phyloP scores from a whole-genome alignment of 2,329 filamentous ascomycete species.

The Pezicula neosporulosa region DNA sequence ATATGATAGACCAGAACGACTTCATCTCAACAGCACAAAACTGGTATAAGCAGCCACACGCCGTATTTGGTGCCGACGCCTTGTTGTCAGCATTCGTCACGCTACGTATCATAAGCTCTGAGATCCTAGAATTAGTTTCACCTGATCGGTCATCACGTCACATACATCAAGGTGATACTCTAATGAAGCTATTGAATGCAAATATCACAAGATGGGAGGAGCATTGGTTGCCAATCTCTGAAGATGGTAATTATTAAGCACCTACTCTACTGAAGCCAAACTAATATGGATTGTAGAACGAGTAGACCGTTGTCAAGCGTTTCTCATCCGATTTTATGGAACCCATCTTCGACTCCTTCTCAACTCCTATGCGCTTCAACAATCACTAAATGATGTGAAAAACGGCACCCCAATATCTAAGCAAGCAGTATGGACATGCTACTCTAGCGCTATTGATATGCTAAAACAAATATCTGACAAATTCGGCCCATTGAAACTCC shows the following conservation, averaged over 20 bases:
- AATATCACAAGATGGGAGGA: conserved; percentile 14
- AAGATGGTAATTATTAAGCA: conserved; percentile 17
- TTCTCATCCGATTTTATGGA: conserved; percentile 36
- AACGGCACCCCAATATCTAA: conserved; percentile 23
- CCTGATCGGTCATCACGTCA: conserved; percentile 1
- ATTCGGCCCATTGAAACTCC: conserved; percentile 22
- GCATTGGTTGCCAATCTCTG: conserved; percentile 12
- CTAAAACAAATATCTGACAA: conserved; percentile 27
- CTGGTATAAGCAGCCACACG: conserved; percentile 31
- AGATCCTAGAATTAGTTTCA: conserved; percentile 24
- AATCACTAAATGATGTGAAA: conserved; percentile 21
- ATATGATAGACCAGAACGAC: conserved; percentile 36
- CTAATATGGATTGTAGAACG: neutral
- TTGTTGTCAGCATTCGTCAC: conserved; percentile 34
- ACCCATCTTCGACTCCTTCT: conserved; percentile 34
- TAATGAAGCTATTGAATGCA: conserved; percentile 13
- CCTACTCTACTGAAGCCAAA: conserved; percentile 12
- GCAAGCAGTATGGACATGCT: conserved; percentile 29
- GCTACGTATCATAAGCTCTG: conserved; percentile 33
- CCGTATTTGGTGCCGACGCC: conserved; percentile 29
- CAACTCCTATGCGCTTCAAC: conserved; percentile 33
- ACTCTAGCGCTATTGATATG: conserved; percentile 29
- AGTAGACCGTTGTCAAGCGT: conserved; percentile 27
- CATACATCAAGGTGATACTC: conserved; percentile 2
- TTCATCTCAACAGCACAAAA: conserved; percentile 32